These are phyloP conservation scores for Cucurbita ficifolia DNA, from an alignment of 306 rosid species.

Conservation along the genomic window DNA sequence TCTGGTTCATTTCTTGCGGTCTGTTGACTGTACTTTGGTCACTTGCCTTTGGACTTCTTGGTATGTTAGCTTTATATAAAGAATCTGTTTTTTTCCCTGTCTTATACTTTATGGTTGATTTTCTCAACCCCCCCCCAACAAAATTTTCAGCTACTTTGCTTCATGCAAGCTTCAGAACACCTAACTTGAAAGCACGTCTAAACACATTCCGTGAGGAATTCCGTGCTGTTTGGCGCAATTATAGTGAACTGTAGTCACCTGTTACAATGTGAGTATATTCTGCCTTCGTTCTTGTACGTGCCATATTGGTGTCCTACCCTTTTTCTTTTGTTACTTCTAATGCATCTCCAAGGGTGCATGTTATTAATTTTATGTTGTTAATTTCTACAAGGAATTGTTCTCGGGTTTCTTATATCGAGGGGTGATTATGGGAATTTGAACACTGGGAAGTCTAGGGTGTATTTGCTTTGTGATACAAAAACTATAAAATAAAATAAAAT, in stretches of 20 bases:
- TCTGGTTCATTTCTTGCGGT: conserved; percentile 87
- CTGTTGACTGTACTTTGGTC: conserved; percentile 70
- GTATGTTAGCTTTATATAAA: conserved; percentile 23
- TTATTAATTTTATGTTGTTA: not conserved
- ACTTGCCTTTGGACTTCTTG: conserved; percentile 72
- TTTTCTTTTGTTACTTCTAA: not conserved
- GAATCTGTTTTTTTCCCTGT: not conserved
- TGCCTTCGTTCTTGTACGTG: not conserved
- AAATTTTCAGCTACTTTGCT: conserved; percentile 48
- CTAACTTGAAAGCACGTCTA: conserved; percentile 92
- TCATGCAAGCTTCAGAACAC: conserved; percentile 97
- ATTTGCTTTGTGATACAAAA: not conserved
- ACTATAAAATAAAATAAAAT: not conserved
- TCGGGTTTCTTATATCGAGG: not conserved
- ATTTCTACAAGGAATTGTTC: not conserved
- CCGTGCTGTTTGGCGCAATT: conserved; percentile 99
- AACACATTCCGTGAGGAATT: conserved; percentile 98
- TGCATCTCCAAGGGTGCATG: not conserved
- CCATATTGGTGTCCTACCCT: not conserved
- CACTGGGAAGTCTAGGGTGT: not conserved
- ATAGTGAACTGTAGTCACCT: conserved; percentile 75
- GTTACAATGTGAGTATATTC: conserved; percentile 34
- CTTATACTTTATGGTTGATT: conserved; percentile 9
- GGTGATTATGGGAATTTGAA: not conserved
- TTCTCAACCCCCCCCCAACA: not conserved